These are phyloP conservation scores for Urochloa ruziziensis DNA, from an alignment of 176 grass and related monocot species.

Conservation along the genomic window DNA sequence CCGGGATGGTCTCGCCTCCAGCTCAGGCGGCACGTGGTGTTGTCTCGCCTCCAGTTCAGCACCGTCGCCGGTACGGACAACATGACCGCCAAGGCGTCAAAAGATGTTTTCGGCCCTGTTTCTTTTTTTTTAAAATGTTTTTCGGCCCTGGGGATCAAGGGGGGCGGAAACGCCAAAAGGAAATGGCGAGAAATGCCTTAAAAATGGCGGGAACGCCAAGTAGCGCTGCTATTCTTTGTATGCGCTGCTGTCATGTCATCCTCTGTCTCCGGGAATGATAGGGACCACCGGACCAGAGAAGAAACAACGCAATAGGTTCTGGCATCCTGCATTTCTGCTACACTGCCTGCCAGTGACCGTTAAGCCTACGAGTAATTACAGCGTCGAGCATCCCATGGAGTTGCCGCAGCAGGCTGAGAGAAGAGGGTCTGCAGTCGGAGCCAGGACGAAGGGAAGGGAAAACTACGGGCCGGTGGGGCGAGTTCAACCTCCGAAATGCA, in stretches of 20 bases:
- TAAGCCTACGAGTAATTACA: not conserved
- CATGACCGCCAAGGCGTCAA: not conserved
- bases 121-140: too few relatives aligned
- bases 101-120: not conserved
- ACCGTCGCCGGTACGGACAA: not conserved
- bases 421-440: not conserved
- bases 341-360: slow-evolving; percentile 15
- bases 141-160: not conserved
- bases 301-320: not conserved
- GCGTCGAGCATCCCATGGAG: not conserved
- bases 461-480: too few relatives aligned
- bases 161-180: not conserved
- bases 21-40: slow-evolving; percentile 10
- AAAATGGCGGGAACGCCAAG: not conserved
- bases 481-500: not conserved
- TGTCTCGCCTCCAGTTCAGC: not conserved
- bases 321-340: too few relatives aligned
- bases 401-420: not conserved
- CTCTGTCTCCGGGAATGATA: not conserved
- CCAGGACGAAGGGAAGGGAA: not conserved
- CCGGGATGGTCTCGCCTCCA: slow-evolving; percentile 16
- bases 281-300: not conserved
- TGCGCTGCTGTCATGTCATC: slow-evolving; percentile 12
- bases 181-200: too few relatives aligned
- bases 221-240: not conserved